Conservation (phyloP, 1,284 basidiomycete species). For the Neonothopanus nambi region DNA sequence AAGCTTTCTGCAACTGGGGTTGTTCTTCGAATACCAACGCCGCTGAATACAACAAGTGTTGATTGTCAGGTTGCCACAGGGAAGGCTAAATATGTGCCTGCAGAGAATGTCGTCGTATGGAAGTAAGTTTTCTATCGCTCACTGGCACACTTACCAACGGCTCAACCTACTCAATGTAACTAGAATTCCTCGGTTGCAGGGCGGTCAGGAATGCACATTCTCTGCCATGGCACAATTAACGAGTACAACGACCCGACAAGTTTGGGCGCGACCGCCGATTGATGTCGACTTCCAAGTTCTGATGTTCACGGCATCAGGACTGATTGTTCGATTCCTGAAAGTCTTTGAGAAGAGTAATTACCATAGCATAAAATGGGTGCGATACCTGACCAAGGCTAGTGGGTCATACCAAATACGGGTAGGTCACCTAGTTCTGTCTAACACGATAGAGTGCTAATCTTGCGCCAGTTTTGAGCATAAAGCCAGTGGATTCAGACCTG, state of each 20-base stretch:
- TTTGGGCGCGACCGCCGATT: constrained; percentile 97
- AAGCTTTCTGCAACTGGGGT: constrained; percentile 95
- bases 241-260: constrained; percentile 85
- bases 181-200: constrained; percentile 91
- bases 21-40: constrained; percentile 92
- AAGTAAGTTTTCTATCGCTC: constrained; percentile 68
- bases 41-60: constrained; percentile 89
- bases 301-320: constrained; percentile 96
- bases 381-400: constrained; percentile 86
- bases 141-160: neutral
- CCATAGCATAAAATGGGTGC: constrained; percentile 91
- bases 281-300: constrained; percentile 97
- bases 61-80: constrained; percentile 90
- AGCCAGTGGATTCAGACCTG: no score
- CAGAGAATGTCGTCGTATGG: constrained; percentile 96
- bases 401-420: constrained; percentile 87
- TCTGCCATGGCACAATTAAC: constrained; percentile 84
- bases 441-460: neutral
- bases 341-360: constrained; percentile 97
- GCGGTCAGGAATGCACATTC: constrained; percentile 88
- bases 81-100: constrained; percentile 96
- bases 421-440: constrained; percentile 29
- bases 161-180: neutral
- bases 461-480: neutral
- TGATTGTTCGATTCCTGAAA: constrained; percentile 96